phyloP scores from a whole-genome alignment of 805 yeast species.

The Saturnispora silvae region DNA sequence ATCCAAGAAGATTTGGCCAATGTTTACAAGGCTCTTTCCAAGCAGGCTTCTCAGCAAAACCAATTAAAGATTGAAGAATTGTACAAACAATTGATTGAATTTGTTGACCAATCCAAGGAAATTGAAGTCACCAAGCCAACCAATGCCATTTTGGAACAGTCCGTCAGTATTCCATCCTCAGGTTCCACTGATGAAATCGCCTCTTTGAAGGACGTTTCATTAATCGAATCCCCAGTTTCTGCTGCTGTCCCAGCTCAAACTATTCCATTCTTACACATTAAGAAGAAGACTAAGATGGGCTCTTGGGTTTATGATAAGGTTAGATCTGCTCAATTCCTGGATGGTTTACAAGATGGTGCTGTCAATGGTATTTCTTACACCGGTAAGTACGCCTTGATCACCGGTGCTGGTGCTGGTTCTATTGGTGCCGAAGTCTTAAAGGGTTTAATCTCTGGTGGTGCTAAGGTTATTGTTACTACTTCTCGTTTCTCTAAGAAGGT shows the following conservation, averaged over 20 bases:
- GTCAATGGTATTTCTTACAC: slow-evolving; percentile 86
- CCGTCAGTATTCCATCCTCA: slow-evolving; percentile 20
- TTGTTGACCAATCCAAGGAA: slow-evolving; percentile 59
- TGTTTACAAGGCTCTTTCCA: slow-evolving; percentile 71
- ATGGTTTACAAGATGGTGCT: slow-evolving; percentile 89
- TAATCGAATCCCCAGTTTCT: slow-evolving; percentile 65
- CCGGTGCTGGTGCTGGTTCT: slow-evolving; percentile 99
- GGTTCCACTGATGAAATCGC: slow-evolving; percentile 69
- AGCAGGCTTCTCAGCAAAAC: slow-evolving; percentile 61
- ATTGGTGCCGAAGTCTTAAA: slow-evolving; percentile 95
- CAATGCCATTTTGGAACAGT: slow-evolving; percentile 37
- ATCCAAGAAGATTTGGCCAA: slow-evolving; percentile 77
- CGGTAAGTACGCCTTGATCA: slow-evolving; percentile 79
- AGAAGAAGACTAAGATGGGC: slow-evolving; percentile 62
- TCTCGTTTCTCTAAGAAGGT: slow-evolving; percentile 89
- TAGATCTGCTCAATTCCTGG: slow-evolving; percentile 69
- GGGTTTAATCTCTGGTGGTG: slow-evolving; percentile 96
- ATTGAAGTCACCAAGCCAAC: slow-evolving; percentile 59
- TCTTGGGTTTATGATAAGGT: slow-evolving; percentile 77
- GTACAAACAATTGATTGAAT: slow-evolving; percentile 59
- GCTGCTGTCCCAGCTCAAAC: slow-evolving; percentile 69
- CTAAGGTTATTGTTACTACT: slow-evolving; percentile 92
- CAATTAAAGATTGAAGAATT: slow-evolving; percentile 61
- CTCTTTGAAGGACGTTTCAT: slow-evolving; percentile 63
- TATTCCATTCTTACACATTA: slow-evolving; percentile 89